phyloP scores from a whole-genome alignment of 306 rosid genomes.

The Trichosanthes truncata region DNA sequence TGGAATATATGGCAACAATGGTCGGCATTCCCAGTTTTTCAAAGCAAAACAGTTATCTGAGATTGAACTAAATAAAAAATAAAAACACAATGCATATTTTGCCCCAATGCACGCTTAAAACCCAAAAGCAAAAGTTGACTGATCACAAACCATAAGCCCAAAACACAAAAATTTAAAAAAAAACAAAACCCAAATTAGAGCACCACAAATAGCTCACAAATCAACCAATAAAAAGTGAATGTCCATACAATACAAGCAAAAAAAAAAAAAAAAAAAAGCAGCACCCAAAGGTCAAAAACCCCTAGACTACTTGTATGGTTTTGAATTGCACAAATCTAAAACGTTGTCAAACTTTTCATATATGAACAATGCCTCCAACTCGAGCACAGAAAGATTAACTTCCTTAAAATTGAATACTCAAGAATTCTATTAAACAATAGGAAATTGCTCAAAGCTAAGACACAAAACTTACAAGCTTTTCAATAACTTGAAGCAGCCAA shows the following conservation, averaged over 20 bases:
- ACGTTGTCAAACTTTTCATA: no score
- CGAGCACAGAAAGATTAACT: no score
- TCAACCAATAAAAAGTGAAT: neutral
- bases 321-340: no score
- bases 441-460: no score
- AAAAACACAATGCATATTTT: neutral
- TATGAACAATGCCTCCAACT: no score
- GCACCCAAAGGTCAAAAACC: slow-evolving; percentile 10
- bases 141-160: neutral
- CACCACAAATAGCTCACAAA: neutral
- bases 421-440: no score
- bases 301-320: slow-evolving; percentile 20
- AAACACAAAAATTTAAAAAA: neutral
- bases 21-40: neutral
- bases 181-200: neutral
- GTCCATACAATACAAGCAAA: neutral
- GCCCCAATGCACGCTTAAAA: neutral
- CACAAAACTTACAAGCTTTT: no score
- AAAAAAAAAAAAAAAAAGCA: no score
- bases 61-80: no score
- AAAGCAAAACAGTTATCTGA: neutral
- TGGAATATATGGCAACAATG: neutral
- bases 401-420: no score
- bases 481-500: no score
- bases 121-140: neutral